phyloP scores from a whole-genome alignment of 148 eudicot genomes.

The Nepenthes mirabilis region DNA sequence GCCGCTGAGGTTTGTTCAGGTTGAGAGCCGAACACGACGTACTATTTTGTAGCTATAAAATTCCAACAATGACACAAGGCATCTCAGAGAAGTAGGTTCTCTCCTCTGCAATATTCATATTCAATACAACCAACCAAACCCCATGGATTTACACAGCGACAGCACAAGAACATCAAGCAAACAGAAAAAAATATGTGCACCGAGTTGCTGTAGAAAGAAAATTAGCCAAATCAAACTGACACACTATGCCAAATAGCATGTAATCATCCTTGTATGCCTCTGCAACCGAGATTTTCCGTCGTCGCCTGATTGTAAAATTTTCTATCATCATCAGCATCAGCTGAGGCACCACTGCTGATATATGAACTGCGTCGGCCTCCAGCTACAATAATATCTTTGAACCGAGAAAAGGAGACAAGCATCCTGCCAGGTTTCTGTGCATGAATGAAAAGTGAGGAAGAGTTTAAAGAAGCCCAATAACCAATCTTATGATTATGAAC shows the following conservation, averaged over 20 bases:
- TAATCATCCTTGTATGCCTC: neutral
- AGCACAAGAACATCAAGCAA: conserved; percentile 9
- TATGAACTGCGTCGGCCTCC: conserved; percentile 23
- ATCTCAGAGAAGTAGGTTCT: too few species aligned
- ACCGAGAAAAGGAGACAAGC: conserved; percentile 11
- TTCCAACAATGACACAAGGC: too few species aligned
- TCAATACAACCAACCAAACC: conserved; percentile 3
- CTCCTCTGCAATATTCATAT: neutral
- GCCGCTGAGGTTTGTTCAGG: too few species aligned
- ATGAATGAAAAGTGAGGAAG: neutral
- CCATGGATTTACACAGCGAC: conserved; percentile 6
- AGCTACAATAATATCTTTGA: conserved; percentile 22
- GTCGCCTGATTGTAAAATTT: neutral
- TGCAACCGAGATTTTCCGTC: neutral
- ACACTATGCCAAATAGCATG: neutral
- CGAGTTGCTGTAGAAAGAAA: conserved; percentile 5
- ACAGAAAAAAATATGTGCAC: conserved; percentile 3
- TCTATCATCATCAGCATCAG: conserved; percentile 13
- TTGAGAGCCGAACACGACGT: too few species aligned
- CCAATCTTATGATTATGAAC: too few species aligned
- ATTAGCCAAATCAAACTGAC: conserved; percentile 5
- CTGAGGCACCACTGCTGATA: conserved; percentile 16
- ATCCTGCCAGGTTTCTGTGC: conserved; percentile 23
- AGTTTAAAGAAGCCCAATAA: neutral
- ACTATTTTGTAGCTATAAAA: too few species aligned